phyloP scores from a whole-genome alignment of 2,329 filamentous ascomycete species.

The Fusarium mexicanum region DNA sequence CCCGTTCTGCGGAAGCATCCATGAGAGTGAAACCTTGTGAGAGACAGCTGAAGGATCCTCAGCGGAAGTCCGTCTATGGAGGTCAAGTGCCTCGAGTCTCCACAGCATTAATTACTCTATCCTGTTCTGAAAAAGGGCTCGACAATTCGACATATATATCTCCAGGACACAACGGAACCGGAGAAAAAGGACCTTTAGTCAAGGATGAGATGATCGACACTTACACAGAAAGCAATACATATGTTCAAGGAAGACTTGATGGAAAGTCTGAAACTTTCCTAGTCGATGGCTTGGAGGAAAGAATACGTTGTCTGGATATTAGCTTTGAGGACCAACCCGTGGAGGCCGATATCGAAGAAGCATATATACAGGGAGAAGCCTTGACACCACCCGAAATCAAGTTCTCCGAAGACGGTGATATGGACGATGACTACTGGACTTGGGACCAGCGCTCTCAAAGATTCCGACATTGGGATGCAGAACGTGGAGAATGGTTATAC shows the following conservation, averaged over 20 bases:
- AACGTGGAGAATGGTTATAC: conserved; percentile 34
- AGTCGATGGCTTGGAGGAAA: conserved; percentile 6
- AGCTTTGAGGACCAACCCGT: not conserved
- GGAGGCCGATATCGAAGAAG: conserved; percentile 12
- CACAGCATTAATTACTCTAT: not conserved
- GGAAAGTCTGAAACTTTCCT: not conserved
- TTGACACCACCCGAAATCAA: conserved; percentile 35
- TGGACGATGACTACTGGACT: conserved; percentile 37
- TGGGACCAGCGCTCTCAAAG: conserved; percentile 28
- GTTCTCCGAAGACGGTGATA: conserved; percentile 26
- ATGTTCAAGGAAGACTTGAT: conserved; percentile 5
- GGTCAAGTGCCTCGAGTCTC: conserved; percentile 12
- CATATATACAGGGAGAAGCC: conserved; percentile 28
- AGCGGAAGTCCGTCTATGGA: not conserved
- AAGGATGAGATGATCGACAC: not conserved
- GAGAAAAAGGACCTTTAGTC: not conserved
- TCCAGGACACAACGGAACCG: not conserved
- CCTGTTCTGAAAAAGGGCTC: not conserved
- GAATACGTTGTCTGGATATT: conserved; percentile 9
- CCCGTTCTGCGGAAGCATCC: not conserved
- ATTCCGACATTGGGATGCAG: conserved; percentile 40
- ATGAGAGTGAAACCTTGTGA: not conserved
- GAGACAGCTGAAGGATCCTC: conserved; percentile 5
- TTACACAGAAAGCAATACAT: not conserved
- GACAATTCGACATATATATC: not conserved